A percentile compares a stretch with the other conserved stretches of the same genome.
Evolutionary conservation across 257 asterid species (phyloP).

Genomic region (Euphrasia confusa): DNA sequence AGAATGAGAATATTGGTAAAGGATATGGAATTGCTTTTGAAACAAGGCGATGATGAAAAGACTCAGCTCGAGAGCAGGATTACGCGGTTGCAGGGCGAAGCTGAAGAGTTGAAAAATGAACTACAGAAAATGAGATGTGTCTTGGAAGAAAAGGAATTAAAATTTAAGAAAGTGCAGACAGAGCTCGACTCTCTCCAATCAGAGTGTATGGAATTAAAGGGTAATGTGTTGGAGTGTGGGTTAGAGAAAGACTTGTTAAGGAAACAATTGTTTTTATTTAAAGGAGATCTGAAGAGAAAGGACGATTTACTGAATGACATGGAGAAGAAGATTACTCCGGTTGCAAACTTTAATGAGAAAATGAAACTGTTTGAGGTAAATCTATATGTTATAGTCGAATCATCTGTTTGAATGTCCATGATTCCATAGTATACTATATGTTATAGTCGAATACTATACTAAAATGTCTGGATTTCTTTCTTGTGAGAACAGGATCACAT

Average conservation of each 20-base stretch:
- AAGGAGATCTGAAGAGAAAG: constrained; percentile 50
- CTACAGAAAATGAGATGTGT: constrained; percentile 33
- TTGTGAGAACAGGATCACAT: constrained; percentile 51
- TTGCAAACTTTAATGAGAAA: constrained; percentile 61
- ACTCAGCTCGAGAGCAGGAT: constrained; percentile 42
- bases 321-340: constrained; percentile 68
- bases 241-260: constrained; percentile 60
- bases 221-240: constrained; percentile 36
- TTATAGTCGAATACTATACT: neutral
- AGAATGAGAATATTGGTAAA: constrained; percentile 36
- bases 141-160: constrained; percentile 51
- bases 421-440: neutral
- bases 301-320: constrained; percentile 50
- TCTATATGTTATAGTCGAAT: neutral
- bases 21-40: constrained; percentile 44
- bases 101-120: constrained; percentile 39
- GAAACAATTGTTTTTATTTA: constrained; percentile 47
- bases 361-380: constrained; percentile 81
- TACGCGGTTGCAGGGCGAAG: constrained; percentile 35
- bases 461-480: neutral
- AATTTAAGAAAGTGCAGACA: constrained; percentile 35
- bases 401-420: neutral
- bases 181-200: constrained; percentile 49
- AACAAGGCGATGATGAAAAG: constrained; percentile 43
- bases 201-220: constrained; percentile 39